A percentile compares a stretch with the other conserved stretches of the same genome.
These are phyloP conservation scores for Nigrograna mackinnonii DNA, from an alignment of 2,329 filamentous ascomycete genomes.

Conservation along the genomic window DNA sequence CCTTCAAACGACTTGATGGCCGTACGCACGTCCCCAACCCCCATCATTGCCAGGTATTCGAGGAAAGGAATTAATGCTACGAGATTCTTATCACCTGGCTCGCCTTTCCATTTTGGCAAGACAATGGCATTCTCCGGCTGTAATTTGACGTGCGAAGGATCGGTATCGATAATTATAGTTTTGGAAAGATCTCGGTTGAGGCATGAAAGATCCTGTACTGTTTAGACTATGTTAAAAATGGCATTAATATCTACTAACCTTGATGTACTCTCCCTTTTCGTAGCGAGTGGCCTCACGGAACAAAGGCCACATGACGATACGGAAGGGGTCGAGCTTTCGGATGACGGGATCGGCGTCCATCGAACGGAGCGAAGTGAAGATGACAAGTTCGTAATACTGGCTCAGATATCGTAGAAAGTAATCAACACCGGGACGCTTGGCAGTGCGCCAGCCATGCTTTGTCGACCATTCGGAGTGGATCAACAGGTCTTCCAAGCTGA, in stretches of 20 bases:
- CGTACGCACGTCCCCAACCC: constrained; percentile 82
- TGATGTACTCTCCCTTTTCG: constrained; percentile 93
- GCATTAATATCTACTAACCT: constrained; percentile 60
- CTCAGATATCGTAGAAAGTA: constrained; percentile 97
- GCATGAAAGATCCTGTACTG: constrained; percentile 83
- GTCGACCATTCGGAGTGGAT: constrained; percentile 94
- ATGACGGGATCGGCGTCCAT: constrained; percentile 85
- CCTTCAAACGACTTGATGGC: constrained; percentile 88
- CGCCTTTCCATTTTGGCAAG: constrained; percentile 85
- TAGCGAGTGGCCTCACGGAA: constrained; percentile 98
- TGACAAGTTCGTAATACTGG: constrained; percentile 96
- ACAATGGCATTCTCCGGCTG: constrained; percentile 98
- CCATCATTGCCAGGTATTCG: constrained; percentile 95
- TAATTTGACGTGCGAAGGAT: constrained; percentile 76
- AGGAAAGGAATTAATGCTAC: constrained; percentile 93
- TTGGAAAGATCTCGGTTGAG: constrained; percentile 95
- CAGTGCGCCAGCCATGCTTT: constrained; percentile 92
- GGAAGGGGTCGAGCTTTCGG: constrained; percentile 92
- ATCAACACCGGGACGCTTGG: constrained; percentile 92
- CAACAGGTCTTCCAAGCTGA: constrained; percentile 91
- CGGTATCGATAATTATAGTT: constrained; percentile 91
- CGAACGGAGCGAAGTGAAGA: constrained; percentile 89
- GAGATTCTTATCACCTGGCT: constrained; percentile 81
- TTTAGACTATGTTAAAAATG: constrained; percentile 15
- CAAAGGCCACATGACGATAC: constrained; percentile 91